Base-by-base conservation (phyloP, 1,284 basidiomycete species). In the Cystobasidium sp. region DNA sequence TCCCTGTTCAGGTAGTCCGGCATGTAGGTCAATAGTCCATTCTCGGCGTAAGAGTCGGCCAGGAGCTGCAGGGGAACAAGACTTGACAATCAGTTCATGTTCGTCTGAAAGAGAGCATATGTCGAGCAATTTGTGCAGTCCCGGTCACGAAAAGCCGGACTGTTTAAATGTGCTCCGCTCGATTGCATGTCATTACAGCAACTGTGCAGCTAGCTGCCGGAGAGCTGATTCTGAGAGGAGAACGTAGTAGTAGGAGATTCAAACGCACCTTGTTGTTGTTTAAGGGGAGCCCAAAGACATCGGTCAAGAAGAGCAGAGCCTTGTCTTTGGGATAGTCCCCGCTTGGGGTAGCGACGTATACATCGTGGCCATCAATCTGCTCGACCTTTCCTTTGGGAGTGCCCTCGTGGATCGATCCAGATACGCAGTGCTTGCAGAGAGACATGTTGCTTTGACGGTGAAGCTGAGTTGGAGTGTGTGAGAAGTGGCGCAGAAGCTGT, bases 21-120 rank as follows among this genome's bases (percentile, higher is more conserved):
- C 18, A 85, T 78, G 74, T 89, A 83, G 8, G 87, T 87, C 82
- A 87, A 87, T 85, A 87, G 89, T 14, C 90, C 90, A 77, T 90
- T 89, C 39, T 83, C 84, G 14, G 90, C 90, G 81, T 89, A 92
- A 79, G 88, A 88, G 79, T 92, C 91, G 6, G 85, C 87, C 59
- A 81, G 76, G n/a, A 43, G 41, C n/a, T n/a, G 31, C 12, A 68
- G 22, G 37, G 59, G 59, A 37, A 49, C 49, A 22, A 63, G 46
- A 18, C 18, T 9, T 18, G 12, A 44, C 47, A 14, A 49, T 22
- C 47, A 16, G 16, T 31, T 31, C 31, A 31, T 31, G 31, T 31
- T 31, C 31, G 31, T 31, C 5, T 31, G 31, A 31, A 31, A 31
- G 31, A 31, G 31, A 31, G 31, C 31, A 31, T 31, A 31, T 31